Conservation (phyloP, 2,329 filamentous ascomycete genomes). For the Talaromyces sp. region DNA sequence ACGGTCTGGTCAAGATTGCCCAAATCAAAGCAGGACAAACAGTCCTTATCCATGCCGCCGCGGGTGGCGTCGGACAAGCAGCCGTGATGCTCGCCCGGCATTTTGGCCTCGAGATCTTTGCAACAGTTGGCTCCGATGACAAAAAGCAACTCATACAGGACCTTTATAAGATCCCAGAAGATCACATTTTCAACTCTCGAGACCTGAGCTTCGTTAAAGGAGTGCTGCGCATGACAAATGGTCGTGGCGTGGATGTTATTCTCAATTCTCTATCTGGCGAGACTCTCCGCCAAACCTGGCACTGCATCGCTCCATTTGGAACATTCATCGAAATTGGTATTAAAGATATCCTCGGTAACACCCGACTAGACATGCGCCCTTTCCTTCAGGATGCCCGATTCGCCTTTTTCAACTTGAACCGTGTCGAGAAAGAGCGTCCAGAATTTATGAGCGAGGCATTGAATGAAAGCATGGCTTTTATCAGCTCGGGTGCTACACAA, state of each 20-base stretch:
- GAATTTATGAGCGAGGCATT: background rate
- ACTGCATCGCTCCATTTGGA: slow-evolving; percentile 10
- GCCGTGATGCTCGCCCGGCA: slow-evolving; percentile 19
- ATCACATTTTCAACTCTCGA: slow-evolving; percentile 6
- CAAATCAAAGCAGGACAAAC: slow-evolving; percentile 16
- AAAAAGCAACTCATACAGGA: slow-evolving; percentile 8
- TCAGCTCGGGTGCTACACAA: background rate
- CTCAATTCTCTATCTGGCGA: slow-evolving; percentile 7
- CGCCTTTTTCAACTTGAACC: background rate
- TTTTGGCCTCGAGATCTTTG: slow-evolving; percentile 15
- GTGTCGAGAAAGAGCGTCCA: background rate
- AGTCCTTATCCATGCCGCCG: slow-evolving; percentile 19
- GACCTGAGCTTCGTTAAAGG: slow-evolving; percentile 1
- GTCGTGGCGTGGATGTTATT: slow-evolving; percentile 6
- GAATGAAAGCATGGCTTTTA: background rate
- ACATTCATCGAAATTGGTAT: slow-evolving; percentile 10
- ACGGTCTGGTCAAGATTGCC: slow-evolving; percentile 10
- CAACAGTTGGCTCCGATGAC: slow-evolving; percentile 12
- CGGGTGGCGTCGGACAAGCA: slow-evolving; percentile 16
- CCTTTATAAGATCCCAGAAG: background rate
- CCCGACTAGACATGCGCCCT: background rate
- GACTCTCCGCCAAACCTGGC: background rate
- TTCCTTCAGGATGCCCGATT: background rate
- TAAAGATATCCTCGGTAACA: background rate
- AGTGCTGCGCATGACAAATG: background rate